Evolutionary conservation across 1,284 basidiomycete species (phyloP), one percentile per base, ranked within the genome.

Genomic region (Ceratorhiza oryzae-sativae): DNA sequence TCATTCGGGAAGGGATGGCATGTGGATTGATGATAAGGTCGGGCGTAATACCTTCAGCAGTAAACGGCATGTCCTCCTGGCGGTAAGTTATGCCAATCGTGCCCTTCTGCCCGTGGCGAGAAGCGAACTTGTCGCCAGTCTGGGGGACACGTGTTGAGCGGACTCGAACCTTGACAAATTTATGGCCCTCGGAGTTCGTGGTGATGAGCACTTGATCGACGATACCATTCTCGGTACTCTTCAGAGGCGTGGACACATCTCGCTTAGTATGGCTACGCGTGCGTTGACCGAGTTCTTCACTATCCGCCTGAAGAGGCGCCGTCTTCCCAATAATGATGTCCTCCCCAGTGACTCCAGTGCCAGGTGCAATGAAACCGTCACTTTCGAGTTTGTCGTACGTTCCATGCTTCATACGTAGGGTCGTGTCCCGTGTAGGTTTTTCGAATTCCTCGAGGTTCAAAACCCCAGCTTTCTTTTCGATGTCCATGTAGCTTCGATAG

Each of bases 241-340:
- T 99, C 76, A 99, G 84, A 55, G 97, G 96, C 3, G 95, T 98
- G 20, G 97, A 98, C 20, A 98, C 95, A 77, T 99, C 97, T 53
- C 96, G 90, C 59, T 89, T 86, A 32, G 92, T 95, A 79, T 99
- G 97, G 34, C 89, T 89, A 75, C 95, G 88, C 46, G 93, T 95
- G 53, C 97, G 88, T 80, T 98, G 95, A 60, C 97, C 97, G 18
- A 99, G 87, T 81, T 99, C 97, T 79, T 99, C 97, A 76, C 92
- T 95, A 78, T 99, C 97, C 1, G 94, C 91, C 62, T 95, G 95
- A 65, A 99, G 90, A 4, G 97, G 97, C 10, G 97, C 95, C 0
- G 97, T 99, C 84, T 99, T 99, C 73, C 97, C 97, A 76, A 99
- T 99, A 77, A 99, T 97, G 77, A 99, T 98, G 80, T 99, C 97